Evolutionary conservation across 192 early-diverging fungal genomes (phyloP).

Genomic region (Helicostylum pulchrum): DNA sequence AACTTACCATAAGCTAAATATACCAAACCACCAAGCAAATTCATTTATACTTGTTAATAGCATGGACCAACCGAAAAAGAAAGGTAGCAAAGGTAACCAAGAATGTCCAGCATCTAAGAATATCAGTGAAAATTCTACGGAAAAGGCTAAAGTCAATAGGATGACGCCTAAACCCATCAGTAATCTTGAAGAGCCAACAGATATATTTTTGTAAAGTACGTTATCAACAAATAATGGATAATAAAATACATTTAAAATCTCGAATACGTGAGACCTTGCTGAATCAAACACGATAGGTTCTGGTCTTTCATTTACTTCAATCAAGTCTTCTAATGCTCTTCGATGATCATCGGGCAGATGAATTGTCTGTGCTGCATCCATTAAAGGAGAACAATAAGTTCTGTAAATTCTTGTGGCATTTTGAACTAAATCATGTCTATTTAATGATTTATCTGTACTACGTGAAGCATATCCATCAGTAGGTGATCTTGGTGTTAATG

Average conservation of each 20-base stretch:
- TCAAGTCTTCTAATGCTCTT: slow-evolving; percentile 33
- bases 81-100: slow-evolving; percentile 33
- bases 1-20: slow-evolving; percentile 32
- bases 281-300: slow-evolving; percentile 45
- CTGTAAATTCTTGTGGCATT: slow-evolving; percentile 34
- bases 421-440: slow-evolving; percentile 30
- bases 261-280: slow-evolving; percentile 39
- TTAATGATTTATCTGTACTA: slow-evolving; percentile 5
- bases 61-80: slow-evolving; percentile 33
- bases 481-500: slow-evolving; percentile 13
- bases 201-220: slow-evolving; percentile 40
- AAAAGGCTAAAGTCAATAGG: slow-evolving; percentile 30
- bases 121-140: slow-evolving; percentile 40
- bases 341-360: slow-evolving; percentile 40
- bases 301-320: slow-evolving; percentile 38
- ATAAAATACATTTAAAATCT: slow-evolving; percentile 43
- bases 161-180: slow-evolving; percentile 27
- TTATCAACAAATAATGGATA: slow-evolving; percentile 41
- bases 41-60: slow-evolving; percentile 35
- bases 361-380: slow-evolving; percentile 29
- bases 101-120: slow-evolving; percentile 28
- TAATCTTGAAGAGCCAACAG: slow-evolving; percentile 10
- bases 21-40: slow-evolving; percentile 35
- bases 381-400: slow-evolving; percentile 28
- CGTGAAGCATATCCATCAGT: slow-evolving; percentile 13